Evolutionary conservation across 208 protist species (phyloP), one percentile per base, ranked within the genome.

Genomic region (Leishmania martiniquensis): DNA sequence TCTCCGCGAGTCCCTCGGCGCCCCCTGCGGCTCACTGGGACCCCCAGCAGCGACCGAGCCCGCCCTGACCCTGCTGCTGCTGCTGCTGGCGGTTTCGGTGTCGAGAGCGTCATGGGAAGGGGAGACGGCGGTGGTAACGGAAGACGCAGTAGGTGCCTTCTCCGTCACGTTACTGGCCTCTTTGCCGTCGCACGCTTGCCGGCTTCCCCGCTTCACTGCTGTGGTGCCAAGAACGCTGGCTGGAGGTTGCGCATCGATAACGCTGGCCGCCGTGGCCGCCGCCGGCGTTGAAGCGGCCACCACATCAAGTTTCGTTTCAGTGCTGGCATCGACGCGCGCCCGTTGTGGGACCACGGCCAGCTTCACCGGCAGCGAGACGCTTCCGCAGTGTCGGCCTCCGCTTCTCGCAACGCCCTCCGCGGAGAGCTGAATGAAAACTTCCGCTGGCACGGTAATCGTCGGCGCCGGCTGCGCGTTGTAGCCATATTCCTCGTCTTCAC

Each of bases 351-450:
- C 62, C 5, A 55, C 74, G 3, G n/a, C 17, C 34, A 6, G n/a
- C n/a, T 55, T 68, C 22, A 42, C 47, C 0, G 59, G 44, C 3
- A 34, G 0, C 20, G 68, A 57, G 71, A 72, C 44, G 25, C 44
- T 44, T 1, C 77, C 71, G 52, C 68, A 79, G 76, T 34, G 60
- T 60, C 75, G 74, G 72, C 68, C 52, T 69, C 73, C 79, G 39
- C n/a, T 59, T 60, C 52, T 51, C 54, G 55, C 76, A 52, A 42
- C 54, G 37, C 60, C 69, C 2, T n/a, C 65, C 10, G 39, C 42
- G n/a, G 68, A 77, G 7, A 67, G 66, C 47, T 70, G 82, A n/a
- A 75, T 22, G 10, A 82, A 68, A 13, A 77, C 55, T n/a, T 55
- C 74, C 47, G 73, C 66, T 5, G 59, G 4, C 3, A 78, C 60